A percentile compares a stretch with the other conserved stretches of the same genome.
phyloP scores from a whole-genome alignment of 164 flowering plant species.

The Aristolochia californica region DNA sequence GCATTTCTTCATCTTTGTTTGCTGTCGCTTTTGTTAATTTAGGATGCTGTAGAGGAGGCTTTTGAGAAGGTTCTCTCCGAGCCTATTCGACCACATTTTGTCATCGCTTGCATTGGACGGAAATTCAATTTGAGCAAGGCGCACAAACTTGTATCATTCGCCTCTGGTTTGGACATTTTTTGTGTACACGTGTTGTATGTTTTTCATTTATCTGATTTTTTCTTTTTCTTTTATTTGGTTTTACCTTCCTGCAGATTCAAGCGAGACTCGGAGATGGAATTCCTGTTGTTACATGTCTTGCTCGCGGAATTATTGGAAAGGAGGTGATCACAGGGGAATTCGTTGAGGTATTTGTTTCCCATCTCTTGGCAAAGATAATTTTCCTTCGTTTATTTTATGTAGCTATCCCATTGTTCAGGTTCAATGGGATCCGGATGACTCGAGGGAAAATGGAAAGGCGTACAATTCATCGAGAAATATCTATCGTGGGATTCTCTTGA shows the following conservation, averaged over 20 bases:
- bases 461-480: constrained; percentile 4
- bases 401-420: constrained; percentile 16
- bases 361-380: not conserved
- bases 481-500: constrained; percentile 33
- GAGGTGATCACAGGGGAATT: constrained; percentile 35
- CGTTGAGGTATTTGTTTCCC: constrained; percentile 33
- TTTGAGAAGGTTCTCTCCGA: constrained; percentile 43
- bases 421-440: constrained; percentile 19
- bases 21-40: constrained; percentile 2
- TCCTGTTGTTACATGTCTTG: constrained; percentile 32
- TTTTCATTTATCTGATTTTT: not conserved
- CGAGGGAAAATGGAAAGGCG: not conserved
- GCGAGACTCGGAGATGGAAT: constrained; percentile 24
- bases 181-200: not conserved
- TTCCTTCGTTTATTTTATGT: not conserved
- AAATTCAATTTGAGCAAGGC: constrained; percentile 18
- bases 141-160: constrained; percentile 26
- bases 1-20: not conserved
- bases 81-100: constrained; percentile 80
- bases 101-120: constrained; percentile 28
- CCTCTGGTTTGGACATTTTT: not conserved
- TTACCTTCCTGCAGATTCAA: constrained; percentile 24
- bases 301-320: constrained; percentile 55
- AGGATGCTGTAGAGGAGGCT: constrained; percentile 55
- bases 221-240: not conserved